Base-by-base conservation (phyloP, 208 protist genomes). In the Naegleria fowleri region DNA sequence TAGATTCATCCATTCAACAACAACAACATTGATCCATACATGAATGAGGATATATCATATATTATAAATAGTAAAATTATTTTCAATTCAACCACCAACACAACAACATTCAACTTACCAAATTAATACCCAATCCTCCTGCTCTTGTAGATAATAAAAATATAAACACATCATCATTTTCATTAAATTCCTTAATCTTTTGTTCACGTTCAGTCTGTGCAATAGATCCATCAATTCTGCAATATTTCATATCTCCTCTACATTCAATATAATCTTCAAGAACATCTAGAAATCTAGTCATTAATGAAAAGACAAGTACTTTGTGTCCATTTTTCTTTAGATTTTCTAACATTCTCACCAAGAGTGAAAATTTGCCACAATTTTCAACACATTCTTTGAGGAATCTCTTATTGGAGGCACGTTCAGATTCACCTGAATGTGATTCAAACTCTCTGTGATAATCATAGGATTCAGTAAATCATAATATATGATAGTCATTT, bases 161-260 rank as follows among this genome's bases (percentile, higher is more conserved):
- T 0, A 11, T n/a, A 59, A 92, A 92, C 9, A 86, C 13, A 89
- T 87, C 88, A 19, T 9, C 13, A 39, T 90, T n/a, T 6, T 67
- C n/a, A 48, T 92, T 92, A 87, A 92, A 92, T 6, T 55, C 29
- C 16, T 55, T 85, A 75, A 92, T 92, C 9, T 19, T 15, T 40
- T 85, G 15, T 86, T 90, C 33, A 55, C 92, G 33, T 7, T 92
- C 84, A 36, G 90, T 36, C 33, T 58, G 39, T 6, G 51, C 58
- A 33, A 83, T 40, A 25, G 7, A 15, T n/a, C 93, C 97, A 93
- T 98, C 97, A 52, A 98, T 95, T 88, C 97, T 95, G 89, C 95
- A 97, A 92, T 96, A 96, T 90, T 93, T 93, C 91, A 95, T 96
- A 36, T 94, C 93, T 88, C 94, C 94, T 79, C 67, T 79, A 93